phyloP scores from a whole-genome alignment of 2,329 filamentous ascomycete genomes.

The Monosporascus sp. region DNA sequence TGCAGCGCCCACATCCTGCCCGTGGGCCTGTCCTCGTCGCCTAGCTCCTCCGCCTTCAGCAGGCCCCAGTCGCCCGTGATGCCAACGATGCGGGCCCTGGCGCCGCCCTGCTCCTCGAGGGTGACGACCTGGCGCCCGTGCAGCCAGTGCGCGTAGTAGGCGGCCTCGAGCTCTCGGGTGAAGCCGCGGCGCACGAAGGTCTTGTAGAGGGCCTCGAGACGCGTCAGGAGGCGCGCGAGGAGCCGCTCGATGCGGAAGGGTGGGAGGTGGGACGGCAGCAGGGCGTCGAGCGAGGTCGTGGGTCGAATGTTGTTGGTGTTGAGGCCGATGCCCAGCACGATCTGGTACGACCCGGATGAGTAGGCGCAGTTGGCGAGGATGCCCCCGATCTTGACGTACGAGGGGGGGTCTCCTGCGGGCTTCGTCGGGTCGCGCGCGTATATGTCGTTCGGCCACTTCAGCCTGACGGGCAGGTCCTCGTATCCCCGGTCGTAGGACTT shows the following conservation, averaged over 20 bases:
- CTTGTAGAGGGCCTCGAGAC: slow-evolving; percentile 72
- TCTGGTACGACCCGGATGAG: slow-evolving; percentile 69
- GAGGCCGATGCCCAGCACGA: slow-evolving; percentile 80
- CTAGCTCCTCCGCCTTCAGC: slow-evolving; percentile 77
- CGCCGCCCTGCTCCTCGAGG: slow-evolving; percentile 74
- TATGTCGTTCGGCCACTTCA: slow-evolving; percentile 99
- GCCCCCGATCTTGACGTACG: slow-evolving; percentile 86
- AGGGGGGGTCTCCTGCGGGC: slow-evolving; percentile 18
- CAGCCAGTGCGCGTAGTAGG: slow-evolving; percentile 82
- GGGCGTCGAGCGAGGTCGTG: slow-evolving; percentile 77
- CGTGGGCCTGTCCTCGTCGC: slow-evolving; percentile 65
- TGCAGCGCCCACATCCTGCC: slow-evolving; percentile 80
- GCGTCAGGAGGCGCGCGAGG: slow-evolving; percentile 72
- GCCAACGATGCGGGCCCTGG: slow-evolving; percentile 71
- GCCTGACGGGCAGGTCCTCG: slow-evolving; percentile 67
- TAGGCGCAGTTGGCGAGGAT: slow-evolving; percentile 90
- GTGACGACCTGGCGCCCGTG: slow-evolving; percentile 70
- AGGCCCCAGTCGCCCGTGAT: slow-evolving; percentile 92
- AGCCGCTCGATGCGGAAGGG: slow-evolving; percentile 73
- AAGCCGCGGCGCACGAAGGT: slow-evolving; percentile 75
- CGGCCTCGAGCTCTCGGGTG: slow-evolving; percentile 62
- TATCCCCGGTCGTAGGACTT: slow-evolving; percentile 76
- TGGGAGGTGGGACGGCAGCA: slow-evolving; percentile 50
- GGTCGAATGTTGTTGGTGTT: slow-evolving; percentile 82
- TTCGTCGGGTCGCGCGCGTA: slow-evolving; percentile 62